phyloP scores from a whole-genome alignment of 2,329 filamentous ascomycete genomes.

The Aspergillus fischeri region DNA sequence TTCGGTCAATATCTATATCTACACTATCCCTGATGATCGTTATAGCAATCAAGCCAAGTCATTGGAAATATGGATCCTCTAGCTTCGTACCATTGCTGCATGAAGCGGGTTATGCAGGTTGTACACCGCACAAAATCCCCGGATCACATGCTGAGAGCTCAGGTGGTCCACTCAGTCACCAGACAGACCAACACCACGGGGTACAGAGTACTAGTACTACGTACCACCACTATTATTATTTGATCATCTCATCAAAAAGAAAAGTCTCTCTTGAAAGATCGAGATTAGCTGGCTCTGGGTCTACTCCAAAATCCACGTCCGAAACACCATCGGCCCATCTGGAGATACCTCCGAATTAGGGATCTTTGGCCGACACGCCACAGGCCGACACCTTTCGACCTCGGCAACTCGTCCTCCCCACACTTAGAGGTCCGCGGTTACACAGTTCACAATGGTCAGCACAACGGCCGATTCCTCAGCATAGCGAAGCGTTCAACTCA shows the following conservation, averaged over 20 bases:
- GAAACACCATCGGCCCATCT: neutral
- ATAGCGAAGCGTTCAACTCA: neutral
- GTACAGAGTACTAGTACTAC: too few species aligned
- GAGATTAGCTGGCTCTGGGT: neutral
- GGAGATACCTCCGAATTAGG: neutral
- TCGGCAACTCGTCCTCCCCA: slow-evolving; percentile 29
- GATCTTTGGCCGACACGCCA: neutral
- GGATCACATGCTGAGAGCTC: neutral
- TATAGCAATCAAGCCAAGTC: neutral
- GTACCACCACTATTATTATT: neutral
- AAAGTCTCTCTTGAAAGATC: neutral
- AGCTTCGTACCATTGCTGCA: neutral
- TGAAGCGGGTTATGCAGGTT: neutral
- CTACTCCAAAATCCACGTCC: neutral
- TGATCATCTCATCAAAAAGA: neutral
- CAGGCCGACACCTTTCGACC: slow-evolving; percentile 14
- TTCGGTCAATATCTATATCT: neutral
- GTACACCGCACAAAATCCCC: neutral
- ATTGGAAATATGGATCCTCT: neutral
- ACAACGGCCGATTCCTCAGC: slow-evolving; percentile 1
- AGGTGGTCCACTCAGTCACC: neutral
- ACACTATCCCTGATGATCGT: neutral
- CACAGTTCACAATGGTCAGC: slow-evolving; percentile 9
- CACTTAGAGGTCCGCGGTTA: slow-evolving; percentile 23
- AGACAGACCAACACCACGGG: neutral